Evolutionary conservation across 148 eudicot genomes (phyloP).

Genomic region (Camellia granthamiana): DNA sequence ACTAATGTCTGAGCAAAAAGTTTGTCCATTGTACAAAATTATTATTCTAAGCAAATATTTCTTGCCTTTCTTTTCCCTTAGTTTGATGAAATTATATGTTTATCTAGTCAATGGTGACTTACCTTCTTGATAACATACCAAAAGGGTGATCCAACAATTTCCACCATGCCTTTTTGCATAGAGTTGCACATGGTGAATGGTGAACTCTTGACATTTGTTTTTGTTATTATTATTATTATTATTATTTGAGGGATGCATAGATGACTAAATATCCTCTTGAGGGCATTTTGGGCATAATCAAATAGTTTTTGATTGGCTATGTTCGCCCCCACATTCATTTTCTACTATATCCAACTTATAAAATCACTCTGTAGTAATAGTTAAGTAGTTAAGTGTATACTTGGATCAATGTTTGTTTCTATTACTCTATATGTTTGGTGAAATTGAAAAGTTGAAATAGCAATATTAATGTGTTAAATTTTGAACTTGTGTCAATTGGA

Average conservation of each 20-base stretch:
- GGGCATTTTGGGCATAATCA: neutral
- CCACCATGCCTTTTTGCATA: neutral
- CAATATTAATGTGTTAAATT: neutral
- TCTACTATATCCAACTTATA: neutral
- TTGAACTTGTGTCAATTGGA: neutral
- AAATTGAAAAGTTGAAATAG: neutral
- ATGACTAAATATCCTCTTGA: neutral
- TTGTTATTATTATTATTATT: neutral
- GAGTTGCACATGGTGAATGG: neutral
- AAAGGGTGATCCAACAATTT: neutral
- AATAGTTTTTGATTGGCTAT: neutral
- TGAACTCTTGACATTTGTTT: neutral
- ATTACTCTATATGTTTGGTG: neutral
- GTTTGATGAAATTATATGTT: neutral
- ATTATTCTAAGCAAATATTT: neutral
- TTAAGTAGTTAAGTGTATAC: too few relatives aligned
- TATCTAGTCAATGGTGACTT: neutral
- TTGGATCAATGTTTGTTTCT: neutral
- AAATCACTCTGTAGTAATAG: neutral
- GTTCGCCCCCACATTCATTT: neutral
- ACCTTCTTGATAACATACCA: neutral
- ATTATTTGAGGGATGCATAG: neutral
- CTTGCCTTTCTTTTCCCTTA: neutral
- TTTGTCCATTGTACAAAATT: neutral
- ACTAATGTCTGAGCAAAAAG: neutral